Base-by-base conservation (phyloP, 306 rosid genomes). In the Quercus parvula region DNA sequence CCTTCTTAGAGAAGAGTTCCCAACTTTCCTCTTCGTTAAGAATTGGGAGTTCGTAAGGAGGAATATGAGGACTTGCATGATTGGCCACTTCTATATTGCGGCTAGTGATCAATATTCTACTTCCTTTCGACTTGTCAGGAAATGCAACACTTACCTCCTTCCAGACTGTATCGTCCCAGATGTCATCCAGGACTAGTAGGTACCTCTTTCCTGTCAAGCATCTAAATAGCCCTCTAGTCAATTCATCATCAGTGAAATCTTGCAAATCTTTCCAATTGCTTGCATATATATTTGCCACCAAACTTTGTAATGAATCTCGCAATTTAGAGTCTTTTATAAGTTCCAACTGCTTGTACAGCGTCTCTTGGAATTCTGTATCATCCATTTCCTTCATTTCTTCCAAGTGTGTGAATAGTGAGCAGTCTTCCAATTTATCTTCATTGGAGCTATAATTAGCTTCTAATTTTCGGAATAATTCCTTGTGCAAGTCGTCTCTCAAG, bases 21-120 rank as follows among this genome's bases (percentile, higher is more conserved):
- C 83, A 81, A 18, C 88, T 85, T 31, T 81, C 81, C 22, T 81
- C 70, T 19, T 78, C 57, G 5, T 0, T 24, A 2, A 85, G 81
- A 22, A 62, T 6, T 14, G 13, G 73, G 3, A 81, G 78, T 0
- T 19, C 0, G 31, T 77, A 33, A 17, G 85, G 83, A 62, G 33
- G 75, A 61, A 38, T 24, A 41, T 1, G 38, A 5, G 38, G 24
- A 2, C 75, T 1, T 5, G 67, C 66, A 33, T 77, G 61, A 5
- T 2, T 2, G 1, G 49, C 24, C 49, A 2, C 5, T 5, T 15
- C 13, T 6, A 2, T 9, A 0, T 0, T 11, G 20, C 54, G 25
- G 51, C 17, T 69, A 2, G 73, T 69, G 54, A 69, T 35, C 25
- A 69, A 20, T 19, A 69, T 69, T 69, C 52, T 69, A 19, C 54